Percentiles rank a stretch among this genome's conserved stretches.
Evolutionary conservation across 169 alveolate species (phyloP).

Genomic region (Plasmodium chabaudi): DNA sequence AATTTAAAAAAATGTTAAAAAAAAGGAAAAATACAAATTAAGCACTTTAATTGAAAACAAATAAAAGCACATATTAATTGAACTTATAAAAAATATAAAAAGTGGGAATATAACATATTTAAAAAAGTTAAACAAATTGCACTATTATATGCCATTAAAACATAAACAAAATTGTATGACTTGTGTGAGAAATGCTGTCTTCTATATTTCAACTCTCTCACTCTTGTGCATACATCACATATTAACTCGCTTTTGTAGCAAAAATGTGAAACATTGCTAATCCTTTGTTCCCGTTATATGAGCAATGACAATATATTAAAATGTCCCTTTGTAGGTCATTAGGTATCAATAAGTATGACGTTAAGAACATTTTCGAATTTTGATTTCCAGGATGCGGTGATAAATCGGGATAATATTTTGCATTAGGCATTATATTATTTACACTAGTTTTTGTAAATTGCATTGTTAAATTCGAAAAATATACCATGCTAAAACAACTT

Average conservation of each 20-base stretch:
- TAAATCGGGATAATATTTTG: slow-evolving; percentile 54
- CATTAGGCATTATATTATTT: slow-evolving; percentile 48
- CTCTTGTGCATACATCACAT: neutral
- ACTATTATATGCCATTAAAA: too few species aligned
- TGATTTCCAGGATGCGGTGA: slow-evolving; percentile 19
- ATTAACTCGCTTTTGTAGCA: neutral
- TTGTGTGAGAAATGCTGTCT: neutral
- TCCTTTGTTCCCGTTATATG: neutral
- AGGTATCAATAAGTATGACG: slow-evolving; percentile 64
- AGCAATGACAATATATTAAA: slow-evolving; percentile 14
- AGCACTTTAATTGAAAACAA: too few species aligned
- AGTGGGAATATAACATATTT: too few species aligned
- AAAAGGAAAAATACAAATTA: too few species aligned
- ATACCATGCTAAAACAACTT: slow-evolving; percentile 41
- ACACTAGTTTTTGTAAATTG: slow-evolving; percentile 6
- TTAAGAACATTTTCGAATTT: slow-evolving; percentile 22
- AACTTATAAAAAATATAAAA: too few species aligned
- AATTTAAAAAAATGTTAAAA: too few species aligned
- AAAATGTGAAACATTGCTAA: slow-evolving; percentile 5
- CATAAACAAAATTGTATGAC: too few species aligned
- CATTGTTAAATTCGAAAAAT: slow-evolving; percentile 6
- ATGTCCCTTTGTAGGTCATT: slow-evolving; percentile 2
- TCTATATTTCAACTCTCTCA: neutral
- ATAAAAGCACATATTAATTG: too few species aligned
- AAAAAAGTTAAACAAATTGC: too few species aligned